Conservation (phyloP, 352 stramenopile species). For the Pythium angustatum region DNA sequence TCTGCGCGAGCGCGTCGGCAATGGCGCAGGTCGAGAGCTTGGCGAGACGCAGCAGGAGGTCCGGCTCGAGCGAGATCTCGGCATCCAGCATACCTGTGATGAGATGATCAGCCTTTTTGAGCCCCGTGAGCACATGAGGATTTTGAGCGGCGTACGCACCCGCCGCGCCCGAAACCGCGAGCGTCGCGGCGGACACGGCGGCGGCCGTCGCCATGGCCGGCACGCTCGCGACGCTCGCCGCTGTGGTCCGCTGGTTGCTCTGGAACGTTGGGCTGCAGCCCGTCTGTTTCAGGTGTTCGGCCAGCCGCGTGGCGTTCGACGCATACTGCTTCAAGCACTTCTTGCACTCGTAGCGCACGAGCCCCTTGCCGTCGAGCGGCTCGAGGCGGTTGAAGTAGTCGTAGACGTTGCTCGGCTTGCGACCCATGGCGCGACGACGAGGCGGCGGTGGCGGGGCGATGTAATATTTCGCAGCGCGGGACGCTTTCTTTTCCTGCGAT, state of each 20-base stretch:
- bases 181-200: conserved; percentile 29
- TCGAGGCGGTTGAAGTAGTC: conserved; percentile 83
- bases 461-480: conserved; percentile 38
- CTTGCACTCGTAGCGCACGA: conserved; percentile 87
- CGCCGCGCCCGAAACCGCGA: conserved; percentile 33
- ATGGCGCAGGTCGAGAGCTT: conserved; percentile 84
- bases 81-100: conserved; percentile 68
- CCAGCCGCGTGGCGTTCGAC: conserved; percentile 79
- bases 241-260: conserved; percentile 68
- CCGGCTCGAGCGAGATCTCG: conserved; percentile 60
- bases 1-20: conserved; percentile 70
- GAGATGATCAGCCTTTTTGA: conserved; percentile 59
- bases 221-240: conserved; percentile 22
- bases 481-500: conserved; percentile 28
- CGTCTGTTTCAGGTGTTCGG: conserved; percentile 74
- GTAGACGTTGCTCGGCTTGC: conserved; percentile 86
- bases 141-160: conserved; percentile 38
- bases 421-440: conserved; percentile 45
- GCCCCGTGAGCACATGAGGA: conserved; percentile 36
- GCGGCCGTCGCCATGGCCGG: conserved; percentile 28
- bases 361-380: conserved; percentile 59
- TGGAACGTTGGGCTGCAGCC: conserved; percentile 74
- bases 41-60: conserved; percentile 65
- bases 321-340: conserved; percentile 89
- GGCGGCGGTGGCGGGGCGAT: neutral